Base-by-base conservation (phyloP, 2,329 filamentous ascomycete genomes). In the Trichoderma atrobrunneum region DNA sequence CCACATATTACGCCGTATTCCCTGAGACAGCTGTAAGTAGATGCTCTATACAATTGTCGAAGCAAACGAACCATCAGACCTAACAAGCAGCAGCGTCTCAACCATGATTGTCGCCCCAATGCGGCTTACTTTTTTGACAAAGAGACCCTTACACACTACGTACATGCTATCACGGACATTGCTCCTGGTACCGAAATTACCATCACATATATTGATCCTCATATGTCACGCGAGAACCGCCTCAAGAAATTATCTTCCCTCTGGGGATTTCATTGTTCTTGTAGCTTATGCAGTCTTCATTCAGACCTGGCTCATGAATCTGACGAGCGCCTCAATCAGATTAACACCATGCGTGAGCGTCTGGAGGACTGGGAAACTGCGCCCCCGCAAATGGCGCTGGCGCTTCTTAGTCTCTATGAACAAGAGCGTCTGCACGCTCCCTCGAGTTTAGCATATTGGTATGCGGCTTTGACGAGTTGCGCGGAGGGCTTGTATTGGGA, bases 21-120 rank as follows among this genome's bases (percentile, higher is more conserved):
- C 74, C 74, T 1, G 74, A 75, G 28, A 74, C 70, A 16, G 63
- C 74, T 32, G 74, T 75, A 36, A 69, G 74, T 73, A 3, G 4
- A n/a, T 3, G 5, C 30, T 51, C 11, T 6, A 54, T 24, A 39
- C 6, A 12, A 14, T 54, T 7, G 2, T 10, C 16, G 11, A 39
- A 18, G 1, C 21, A 61, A 16, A 11, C 12, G 26, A 34, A 28
- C 16, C 39, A n/a, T n/a, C 3, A 4, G 26, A 11, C 1, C 56
- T 61, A 5, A 26, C 39, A 24, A 26, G 2, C 36, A 79, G n/a
- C 83, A 72, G 82, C 83, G 26, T 78, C 77, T 84, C 74, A 85
- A 85, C 77, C 84, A 85, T 75, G 82, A 84, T 76, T 85, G 84
- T 74, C 80, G 83, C 1, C 81, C 84, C 34, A 85, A 85, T 72